Evolutionary conservation across 495 filamentous ascomycete genomes (phyloP), one percentile per base, ranked within the genome.

Genomic region (Neurospora tetraspora): DNA sequence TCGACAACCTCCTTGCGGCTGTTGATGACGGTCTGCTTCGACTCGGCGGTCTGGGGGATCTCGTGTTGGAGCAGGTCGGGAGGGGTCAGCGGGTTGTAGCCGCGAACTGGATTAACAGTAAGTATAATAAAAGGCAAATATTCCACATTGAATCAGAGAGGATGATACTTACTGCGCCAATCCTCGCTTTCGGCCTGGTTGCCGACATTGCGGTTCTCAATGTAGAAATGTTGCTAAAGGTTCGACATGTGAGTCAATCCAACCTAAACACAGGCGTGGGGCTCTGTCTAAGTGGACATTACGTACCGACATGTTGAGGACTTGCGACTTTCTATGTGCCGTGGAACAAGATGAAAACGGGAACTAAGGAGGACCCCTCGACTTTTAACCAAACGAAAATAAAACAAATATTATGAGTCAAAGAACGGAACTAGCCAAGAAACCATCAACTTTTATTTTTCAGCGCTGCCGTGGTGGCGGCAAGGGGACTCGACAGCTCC

Each of bases 41-140:
- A 95, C 73, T 88, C 86, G 16, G 87, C 75, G 3, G 93, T 94
- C 85, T 97, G 89, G 45, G 89, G 85, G 78, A 98, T 94, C 82
- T 99, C 94, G 86, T 94, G 91, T 82, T 98, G 96, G 73, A 99
- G 93, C 68, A 98, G 91, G 78, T 97, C 91, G 53, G 96, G 96
- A 5, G 96, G 91, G 37, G 92, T 97, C 69, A 98, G 85, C 74
- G 96, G 96, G 80, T 97, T 98, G 88, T 97, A 93, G 72, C 93
- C 93, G 70, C 88, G 89, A 84, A 96, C 93, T 96, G 76, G 74
- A 27, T 71, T 76, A 73, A 76, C 70, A 53, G 71, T 76, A 43
- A 77, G 75, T 39, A 69, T 39, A 8, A 59, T 20, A 34, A 14
- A 27, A n/a, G n/a, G n/a, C n/a, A n/a, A n/a, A n/a, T n/a, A n/a